phyloP scores from a whole-genome alignment of 345 rosid species.

The Gossypium turneri region DNA sequence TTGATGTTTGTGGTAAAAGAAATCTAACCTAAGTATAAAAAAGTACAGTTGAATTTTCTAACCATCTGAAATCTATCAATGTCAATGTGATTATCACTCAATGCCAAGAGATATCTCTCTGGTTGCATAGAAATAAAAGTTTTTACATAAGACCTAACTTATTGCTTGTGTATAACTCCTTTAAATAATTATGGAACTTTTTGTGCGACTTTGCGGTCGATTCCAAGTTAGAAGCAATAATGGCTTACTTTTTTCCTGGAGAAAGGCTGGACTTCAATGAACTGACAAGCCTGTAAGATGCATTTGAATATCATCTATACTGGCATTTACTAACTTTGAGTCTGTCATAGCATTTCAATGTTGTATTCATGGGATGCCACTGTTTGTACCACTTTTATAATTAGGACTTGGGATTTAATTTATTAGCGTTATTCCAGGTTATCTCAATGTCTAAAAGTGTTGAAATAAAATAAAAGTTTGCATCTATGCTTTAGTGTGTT shows the following conservation, averaged over 20 bases:
- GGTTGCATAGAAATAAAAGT: constrained; percentile 2
- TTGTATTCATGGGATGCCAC: too few species aligned
- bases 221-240: not conserved
- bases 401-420: too few species aligned
- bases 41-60: not conserved
- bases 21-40: not conserved
- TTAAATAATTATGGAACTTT: not conserved
- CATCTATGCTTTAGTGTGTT: too few species aligned
- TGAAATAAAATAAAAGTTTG: too few species aligned
- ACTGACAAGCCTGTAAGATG: not conserved
- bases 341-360: too few species aligned
- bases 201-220: not conserved
- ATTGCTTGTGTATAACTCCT: not conserved
- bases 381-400: too few species aligned
- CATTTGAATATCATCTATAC: not conserved
- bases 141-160: not conserved
- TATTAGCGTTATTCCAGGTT: too few species aligned
- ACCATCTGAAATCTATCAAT: not conserved
- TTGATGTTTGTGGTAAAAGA: not conserved
- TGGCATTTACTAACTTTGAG: not conserved
- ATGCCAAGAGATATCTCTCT: not conserved
- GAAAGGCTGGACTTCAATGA: not conserved
- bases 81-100: not conserved
- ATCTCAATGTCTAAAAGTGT: too few species aligned
- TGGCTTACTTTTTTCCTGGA: not conserved